Percentiles rank a stretch among this genome's conserved stretches.
phyloP scores from a whole-genome alignment of 371 early-diverging fungal species.

The Apophysomyces trapeziformis region DNA sequence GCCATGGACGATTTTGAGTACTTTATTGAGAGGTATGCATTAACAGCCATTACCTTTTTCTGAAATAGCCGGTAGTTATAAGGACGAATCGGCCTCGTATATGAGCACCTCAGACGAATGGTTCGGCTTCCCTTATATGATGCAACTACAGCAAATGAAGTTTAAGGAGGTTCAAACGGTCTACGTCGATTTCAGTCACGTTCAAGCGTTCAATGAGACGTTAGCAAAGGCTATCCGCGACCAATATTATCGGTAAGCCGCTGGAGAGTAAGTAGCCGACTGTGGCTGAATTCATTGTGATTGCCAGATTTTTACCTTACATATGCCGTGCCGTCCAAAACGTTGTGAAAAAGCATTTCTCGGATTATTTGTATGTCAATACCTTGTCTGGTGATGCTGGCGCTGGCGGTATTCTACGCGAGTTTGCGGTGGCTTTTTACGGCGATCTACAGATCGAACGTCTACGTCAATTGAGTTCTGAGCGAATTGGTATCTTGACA shows the following conservation, averaged over 20 bases:
- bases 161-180: constrained; percentile 69
- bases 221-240: constrained; percentile 72
- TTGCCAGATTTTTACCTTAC: constrained; percentile 80
- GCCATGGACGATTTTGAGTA: constrained; percentile 79
- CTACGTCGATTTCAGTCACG: constrained; percentile 79
- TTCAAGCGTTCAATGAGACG: constrained; percentile 64
- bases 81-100: constrained; percentile 30
- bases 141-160: constrained; percentile 63
- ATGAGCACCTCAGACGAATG: constrained; percentile 37
- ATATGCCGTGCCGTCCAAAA: constrained; percentile 86
- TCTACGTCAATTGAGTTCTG: constrained; percentile 89
- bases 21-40: constrained; percentile 70
- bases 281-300: neutral
- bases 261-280: neutral
- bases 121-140: constrained; percentile 55
- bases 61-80: constrained; percentile 24
- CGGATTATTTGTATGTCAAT: constrained; percentile 62
- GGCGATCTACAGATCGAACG: constrained; percentile 66
- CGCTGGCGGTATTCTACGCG: constrained; percentile 47
- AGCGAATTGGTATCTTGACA: constrained; percentile 86
- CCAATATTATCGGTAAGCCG: constrained; percentile 76
- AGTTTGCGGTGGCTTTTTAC: constrained; percentile 81
- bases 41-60: neutral
- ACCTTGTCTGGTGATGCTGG: constrained; percentile 31
- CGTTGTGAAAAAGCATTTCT: constrained; percentile 68